Evolutionary conservation across 2,329 filamentous ascomycete species (phyloP).

Genomic region (Beauveria medogensis): DNA sequence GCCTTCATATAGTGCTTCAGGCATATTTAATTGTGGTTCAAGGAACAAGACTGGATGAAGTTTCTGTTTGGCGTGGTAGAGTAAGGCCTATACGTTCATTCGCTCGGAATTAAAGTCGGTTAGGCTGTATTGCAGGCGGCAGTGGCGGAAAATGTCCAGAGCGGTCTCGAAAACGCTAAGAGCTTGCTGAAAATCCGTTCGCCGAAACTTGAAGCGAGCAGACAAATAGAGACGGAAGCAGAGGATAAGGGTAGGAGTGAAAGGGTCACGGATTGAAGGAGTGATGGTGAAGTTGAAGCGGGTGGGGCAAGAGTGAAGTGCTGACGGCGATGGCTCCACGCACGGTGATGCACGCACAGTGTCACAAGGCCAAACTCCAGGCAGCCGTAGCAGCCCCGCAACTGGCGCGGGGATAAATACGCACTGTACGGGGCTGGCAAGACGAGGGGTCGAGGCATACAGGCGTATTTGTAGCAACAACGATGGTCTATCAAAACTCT

Average conservation of each 20-base stretch:
- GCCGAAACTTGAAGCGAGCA: constrained; percentile 4
- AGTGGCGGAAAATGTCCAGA: neutral
- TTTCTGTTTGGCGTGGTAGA: neutral
- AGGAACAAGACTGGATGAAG: neutral
- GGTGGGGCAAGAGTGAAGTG: constrained; percentile 22
- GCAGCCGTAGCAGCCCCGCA: constrained; percentile 1
- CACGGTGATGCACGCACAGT: constrained; percentile 3
- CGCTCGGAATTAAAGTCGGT: neutral
- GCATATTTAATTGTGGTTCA: neutral
- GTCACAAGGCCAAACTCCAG: constrained; percentile 9
- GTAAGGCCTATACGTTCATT: neutral
- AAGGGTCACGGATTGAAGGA: constrained; percentile 1
- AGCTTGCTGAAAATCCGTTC: no score
- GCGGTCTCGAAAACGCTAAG: neutral
- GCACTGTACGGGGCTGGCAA: neutral
- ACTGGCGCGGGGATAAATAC: neutral
- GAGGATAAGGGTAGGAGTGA: constrained; percentile 12
- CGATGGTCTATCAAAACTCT: neutral
- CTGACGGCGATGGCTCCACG: constrained; percentile 5
- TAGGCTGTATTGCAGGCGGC: neutral
- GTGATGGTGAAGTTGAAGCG: constrained; percentile 17
- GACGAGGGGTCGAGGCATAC: neutral
- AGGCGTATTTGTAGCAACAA: neutral
- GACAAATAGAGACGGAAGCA: neutral
- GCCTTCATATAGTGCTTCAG: neutral